These are phyloP conservation scores for Hibiscus trionum DNA, from an alignment of 345 rosid genomes.

Conservation along the genomic window DNA sequence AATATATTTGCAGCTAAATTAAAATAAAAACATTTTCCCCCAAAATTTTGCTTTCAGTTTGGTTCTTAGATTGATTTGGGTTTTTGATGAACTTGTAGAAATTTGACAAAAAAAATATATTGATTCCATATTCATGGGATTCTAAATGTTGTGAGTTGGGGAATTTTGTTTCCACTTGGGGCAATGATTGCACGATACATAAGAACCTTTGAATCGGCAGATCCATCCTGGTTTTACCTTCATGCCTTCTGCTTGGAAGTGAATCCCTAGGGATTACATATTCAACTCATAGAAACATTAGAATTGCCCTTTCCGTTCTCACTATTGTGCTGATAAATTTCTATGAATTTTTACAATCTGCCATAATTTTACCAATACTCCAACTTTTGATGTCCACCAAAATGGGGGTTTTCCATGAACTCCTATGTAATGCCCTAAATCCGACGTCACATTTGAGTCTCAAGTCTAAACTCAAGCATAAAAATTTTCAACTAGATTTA, in stretches of 20 bases:
- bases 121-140: slow-evolving; percentile 65
- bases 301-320: slow-evolving; percentile 56
- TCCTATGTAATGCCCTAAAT: too few species aligned
- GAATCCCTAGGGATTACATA: slow-evolving; percentile 42
- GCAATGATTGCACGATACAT: slow-evolving; percentile 52
- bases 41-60: too few species aligned
- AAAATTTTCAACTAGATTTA: too few species aligned
- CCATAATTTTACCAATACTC: too few species aligned
- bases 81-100: neutral
- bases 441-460: too few species aligned
- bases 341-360: too few species aligned
- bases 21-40: too few species aligned
- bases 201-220: slow-evolving; percentile 58
- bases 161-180: slow-evolving; percentile 37
- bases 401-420: too few species aligned
- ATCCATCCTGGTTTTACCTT: slow-evolving; percentile 83
- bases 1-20: too few species aligned
- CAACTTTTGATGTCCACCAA: too few species aligned
- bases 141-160: slow-evolving; percentile 83
- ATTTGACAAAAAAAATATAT: neutral
- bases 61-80: neutral
- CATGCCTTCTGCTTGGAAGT: slow-evolving; percentile 69
- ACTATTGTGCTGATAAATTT: slow-evolving; percentile 68
- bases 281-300: slow-evolving; percentile 49
- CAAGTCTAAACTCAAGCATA: too few species aligned